Conservation (phyloP, 495 filamentous ascomycete genomes). For the Schizothecium vesticola region DNA sequence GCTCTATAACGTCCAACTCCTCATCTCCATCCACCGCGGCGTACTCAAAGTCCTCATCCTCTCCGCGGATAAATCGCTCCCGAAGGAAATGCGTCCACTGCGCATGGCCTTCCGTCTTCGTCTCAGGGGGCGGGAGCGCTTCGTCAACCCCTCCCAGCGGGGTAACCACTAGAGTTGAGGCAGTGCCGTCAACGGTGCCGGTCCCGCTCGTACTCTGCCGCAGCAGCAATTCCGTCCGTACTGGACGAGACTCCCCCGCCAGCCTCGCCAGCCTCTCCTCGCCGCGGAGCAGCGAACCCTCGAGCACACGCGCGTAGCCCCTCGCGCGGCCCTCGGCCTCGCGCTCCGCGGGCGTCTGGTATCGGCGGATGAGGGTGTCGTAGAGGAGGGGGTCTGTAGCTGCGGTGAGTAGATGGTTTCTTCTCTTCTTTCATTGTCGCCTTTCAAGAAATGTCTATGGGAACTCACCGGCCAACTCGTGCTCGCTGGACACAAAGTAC, state of each 20-base stretch:
- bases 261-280: constrained; percentile 67
- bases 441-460: neutral
- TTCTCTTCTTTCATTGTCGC: no score
- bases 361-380: constrained; percentile 71
- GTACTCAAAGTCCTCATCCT: constrained; percentile 75
- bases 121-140: constrained; percentile 51
- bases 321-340: constrained; percentile 64
- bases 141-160: constrained; percentile 34
- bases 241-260: constrained; percentile 25
- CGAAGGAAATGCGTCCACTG: constrained; percentile 65
- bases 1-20: constrained; percentile 61
- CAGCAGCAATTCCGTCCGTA: constrained; percentile 6
- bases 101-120: constrained; percentile 58
- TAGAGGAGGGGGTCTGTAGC: constrained; percentile 69
- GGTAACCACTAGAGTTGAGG: neutral
- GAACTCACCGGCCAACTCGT: constrained; percentile 39
- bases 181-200: no score
- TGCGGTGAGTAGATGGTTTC: neutral
- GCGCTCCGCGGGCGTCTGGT: constrained; percentile 66
- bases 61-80: constrained; percentile 63
- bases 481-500: constrained; percentile 38
- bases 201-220: neutral
- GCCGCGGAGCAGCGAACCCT: constrained; percentile 64
- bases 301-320: constrained; percentile 67
- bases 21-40: constrained; percentile 61